Evolutionary conservation across 2,329 filamentous ascomycete species (phyloP).

Genomic region (Cadophora sp.): DNA sequence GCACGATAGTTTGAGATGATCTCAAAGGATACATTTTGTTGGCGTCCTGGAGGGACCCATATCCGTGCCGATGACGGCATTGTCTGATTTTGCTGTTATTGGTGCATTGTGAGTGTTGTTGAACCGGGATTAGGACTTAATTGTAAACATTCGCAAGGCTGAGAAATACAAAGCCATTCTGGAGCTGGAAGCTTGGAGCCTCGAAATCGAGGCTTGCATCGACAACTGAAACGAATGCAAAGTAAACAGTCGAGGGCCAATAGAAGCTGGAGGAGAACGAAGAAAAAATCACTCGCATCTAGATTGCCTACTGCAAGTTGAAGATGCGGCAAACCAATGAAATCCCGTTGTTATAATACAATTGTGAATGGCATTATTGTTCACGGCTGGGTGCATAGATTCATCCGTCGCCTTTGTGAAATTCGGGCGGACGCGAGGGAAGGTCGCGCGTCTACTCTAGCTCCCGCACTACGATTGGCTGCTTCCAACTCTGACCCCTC

Average conservation of each 20-base stretch:
- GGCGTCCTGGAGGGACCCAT: neutral
- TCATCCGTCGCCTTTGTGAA: neutral
- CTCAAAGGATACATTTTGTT: neutral
- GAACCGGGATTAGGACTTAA: neutral
- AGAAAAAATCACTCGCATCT: neutral
- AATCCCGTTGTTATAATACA: neutral
- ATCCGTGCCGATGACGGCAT: neutral
- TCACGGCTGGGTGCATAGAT: slow-evolving; percentile 21
- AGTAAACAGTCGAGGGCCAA: neutral
- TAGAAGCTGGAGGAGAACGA: neutral
- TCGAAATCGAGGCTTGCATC: neutral
- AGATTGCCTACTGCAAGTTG: no score
- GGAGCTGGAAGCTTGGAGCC: neutral
- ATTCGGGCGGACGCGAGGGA: neutral
- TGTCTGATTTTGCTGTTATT: neutral
- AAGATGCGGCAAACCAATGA: neutral
- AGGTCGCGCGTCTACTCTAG: neutral
- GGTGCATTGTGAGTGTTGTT: neutral
- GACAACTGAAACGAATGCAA: neutral
- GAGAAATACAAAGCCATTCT: neutral
- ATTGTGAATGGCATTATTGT: slow-evolving; percentile 17
- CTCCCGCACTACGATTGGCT: slow-evolving; percentile 16
- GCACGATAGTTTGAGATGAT: slow-evolving; percentile 56
- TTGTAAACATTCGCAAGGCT: neutral
- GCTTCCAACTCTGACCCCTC: neutral